Conservation (phyloP, 2,329 filamentous ascomycete genomes). For the Trichoderma oligosporum region DNA sequence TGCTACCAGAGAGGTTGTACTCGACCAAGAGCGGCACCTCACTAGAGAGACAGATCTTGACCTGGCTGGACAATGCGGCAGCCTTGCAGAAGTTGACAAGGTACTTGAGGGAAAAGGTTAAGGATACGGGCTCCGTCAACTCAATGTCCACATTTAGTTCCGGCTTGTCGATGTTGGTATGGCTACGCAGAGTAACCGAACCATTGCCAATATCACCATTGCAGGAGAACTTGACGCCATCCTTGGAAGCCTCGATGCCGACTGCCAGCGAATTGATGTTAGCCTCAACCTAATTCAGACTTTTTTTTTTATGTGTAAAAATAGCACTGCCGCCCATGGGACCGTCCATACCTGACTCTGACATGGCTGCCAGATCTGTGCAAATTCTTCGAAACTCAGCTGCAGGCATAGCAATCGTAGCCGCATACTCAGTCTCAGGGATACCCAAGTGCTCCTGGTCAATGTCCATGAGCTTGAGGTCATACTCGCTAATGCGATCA, state of each 20-base stretch:
- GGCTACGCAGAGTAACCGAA: conserved; percentile 83
- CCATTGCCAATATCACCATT: conserved; percentile 94
- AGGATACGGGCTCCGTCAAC: conserved; percentile 83
- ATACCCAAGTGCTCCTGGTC: conserved; percentile 99
- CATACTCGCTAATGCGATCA: conserved; percentile 96
- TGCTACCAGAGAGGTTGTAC: conserved; percentile 76
- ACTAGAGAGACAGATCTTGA: conserved; percentile 91
- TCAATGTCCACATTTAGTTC: conserved; percentile 82
- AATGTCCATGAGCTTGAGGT: conserved; percentile 99
- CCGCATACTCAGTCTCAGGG: conserved; percentile 96
- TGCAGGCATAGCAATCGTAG: conserved; percentile 84
- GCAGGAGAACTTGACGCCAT: conserved; percentile 93
- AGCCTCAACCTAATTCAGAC: not conserved
- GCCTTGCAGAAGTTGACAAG: conserved; percentile 99
- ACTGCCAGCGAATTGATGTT: conserved; percentile 50
- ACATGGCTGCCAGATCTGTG: conserved; percentile 84
- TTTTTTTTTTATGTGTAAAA: not conserved
- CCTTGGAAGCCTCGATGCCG: conserved; percentile 92
- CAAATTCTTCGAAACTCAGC: conserved; percentile 92
- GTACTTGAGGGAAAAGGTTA: conserved; percentile 99
- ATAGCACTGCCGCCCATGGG: too few relatives aligned
- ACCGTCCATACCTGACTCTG: conserved; percentile 75
- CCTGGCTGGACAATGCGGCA: conserved; percentile 71
- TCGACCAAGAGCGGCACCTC: conserved; percentile 96
- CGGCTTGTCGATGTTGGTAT: conserved; percentile 86